Evolutionary conservation across 768 basidiomycete genomes (phyloP), one percentile per base, ranked within the genome.

Genomic region (Suillus occidentalis): DNA sequence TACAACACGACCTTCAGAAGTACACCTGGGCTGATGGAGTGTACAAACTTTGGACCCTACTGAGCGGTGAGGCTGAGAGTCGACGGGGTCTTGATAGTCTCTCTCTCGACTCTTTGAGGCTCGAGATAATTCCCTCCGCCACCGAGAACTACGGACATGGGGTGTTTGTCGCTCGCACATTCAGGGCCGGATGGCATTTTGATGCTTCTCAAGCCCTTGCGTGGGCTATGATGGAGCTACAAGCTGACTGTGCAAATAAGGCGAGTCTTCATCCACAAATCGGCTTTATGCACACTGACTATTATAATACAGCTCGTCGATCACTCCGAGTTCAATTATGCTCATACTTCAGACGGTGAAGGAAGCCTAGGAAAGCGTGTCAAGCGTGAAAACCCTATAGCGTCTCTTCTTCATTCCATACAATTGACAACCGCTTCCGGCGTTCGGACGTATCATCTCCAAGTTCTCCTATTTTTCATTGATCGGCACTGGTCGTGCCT

Each of bases 401-500:
- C 79, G 1, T 74, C 80, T 20, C 76, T 94, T 22, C 78, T 94
- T 12, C 70, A 78, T 59, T 81, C 81, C 13, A 82, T 90, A 65
- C 80, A 80, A 61, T 65, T 72, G 10, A 53, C 66, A 63, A 20
- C 67, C 75, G 4, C 72, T 73, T 40, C 77, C 69, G 68, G 69
- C 72, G 69, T 82, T 77, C 69, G 77, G 73, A 66, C 84, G 78
- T 78, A 85, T 68, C 80, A 84, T 68, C 77, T 97, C 1, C 95
- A 97, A 75, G 81, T 88, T 12, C 80, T 97, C 4, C 85, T 96
- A 28, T 97, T 98, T 79, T 81, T 97, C 72, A 84, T 95, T 66
- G 87, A 92, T 69, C 83, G 86, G 31, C 88, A 96, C 72, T 95
- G 92, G 92, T 34, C 68, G 16, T 72, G 80, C 28, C 75, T 97